phyloP scores from a whole-genome alignment of 2,329 filamentous ascomycete species.

The Fusarium multiceps region DNA sequence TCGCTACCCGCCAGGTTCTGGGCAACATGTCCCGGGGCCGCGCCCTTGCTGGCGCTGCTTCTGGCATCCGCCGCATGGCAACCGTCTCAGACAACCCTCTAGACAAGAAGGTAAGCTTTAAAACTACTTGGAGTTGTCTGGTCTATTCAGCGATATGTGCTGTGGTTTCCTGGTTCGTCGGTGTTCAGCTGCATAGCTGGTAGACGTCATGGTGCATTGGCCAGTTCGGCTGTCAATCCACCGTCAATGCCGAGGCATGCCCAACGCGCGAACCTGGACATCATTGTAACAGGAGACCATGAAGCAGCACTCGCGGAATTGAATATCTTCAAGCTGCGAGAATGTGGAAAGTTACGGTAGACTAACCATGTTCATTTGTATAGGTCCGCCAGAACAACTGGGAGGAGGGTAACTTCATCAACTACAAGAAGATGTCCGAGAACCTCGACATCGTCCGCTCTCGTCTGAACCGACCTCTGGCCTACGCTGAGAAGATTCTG shows the following conservation, averaged over 20 bases:
- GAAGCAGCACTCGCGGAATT: background rate
- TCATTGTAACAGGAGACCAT: background rate
- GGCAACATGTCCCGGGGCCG: conserved; percentile 72
- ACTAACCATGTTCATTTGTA: conserved; percentile 34
- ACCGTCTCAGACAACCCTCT: conserved; percentile 88
- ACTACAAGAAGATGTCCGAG: conserved; percentile 99
- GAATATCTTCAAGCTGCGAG: background rate
- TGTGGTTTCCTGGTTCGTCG: background rate
- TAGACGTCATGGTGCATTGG: conserved; percentile 31
- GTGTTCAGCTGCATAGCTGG: background rate
- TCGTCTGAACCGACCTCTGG: conserved; percentile 92
- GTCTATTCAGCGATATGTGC: background rate
- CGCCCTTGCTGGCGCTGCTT: conserved; percentile 64
- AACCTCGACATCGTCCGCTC: conserved; percentile 91
- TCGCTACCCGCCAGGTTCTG: conserved; percentile 78
- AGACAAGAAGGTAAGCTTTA: conserved; percentile 79
- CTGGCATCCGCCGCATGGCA: conserved; percentile 78
- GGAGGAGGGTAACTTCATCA: conserved; percentile 97
- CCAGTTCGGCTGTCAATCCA: conserved; percentile 18
- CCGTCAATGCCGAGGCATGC: conserved; percentile 11
- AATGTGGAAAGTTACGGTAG: background rate
- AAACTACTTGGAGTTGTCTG: background rate
- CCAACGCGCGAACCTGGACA: background rate
- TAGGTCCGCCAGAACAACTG: conserved; percentile 94
- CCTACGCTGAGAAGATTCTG: conserved; percentile 97